Conservation (phyloP, 352 stramenopile species). For the Globisporangium cederbergense region DNA sequence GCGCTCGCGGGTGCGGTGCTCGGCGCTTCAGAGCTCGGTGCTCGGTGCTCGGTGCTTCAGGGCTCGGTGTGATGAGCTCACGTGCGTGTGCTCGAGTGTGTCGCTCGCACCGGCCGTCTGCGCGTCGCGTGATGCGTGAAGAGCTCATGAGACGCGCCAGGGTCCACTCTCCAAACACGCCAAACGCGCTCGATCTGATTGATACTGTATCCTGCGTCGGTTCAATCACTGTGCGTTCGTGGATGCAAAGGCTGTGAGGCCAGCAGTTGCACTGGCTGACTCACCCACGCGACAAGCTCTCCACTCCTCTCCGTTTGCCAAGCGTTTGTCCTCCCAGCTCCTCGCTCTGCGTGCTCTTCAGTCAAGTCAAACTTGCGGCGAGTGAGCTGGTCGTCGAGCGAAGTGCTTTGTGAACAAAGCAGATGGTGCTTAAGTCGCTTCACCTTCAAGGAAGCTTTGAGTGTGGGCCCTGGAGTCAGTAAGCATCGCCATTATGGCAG, state of each 20-base stretch:
- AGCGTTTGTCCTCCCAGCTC: neutral
- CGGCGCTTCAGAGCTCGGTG: too few relatives aligned
- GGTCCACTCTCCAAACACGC: neutral
- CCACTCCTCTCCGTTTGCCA: neutral
- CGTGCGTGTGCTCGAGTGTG: neutral
- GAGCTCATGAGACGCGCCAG: constrained; percentile 4
- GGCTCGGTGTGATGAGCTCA: neutral
- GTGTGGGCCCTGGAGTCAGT: neutral
- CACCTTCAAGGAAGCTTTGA: constrained; percentile 3
- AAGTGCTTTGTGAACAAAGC: neutral
- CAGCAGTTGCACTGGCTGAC: neutral
- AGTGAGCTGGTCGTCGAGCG: neutral
- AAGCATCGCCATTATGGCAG: neutral
- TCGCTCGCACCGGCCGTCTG: neutral
- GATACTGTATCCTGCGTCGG: neutral
- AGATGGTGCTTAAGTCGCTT: neutral
- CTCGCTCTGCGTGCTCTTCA: neutral
- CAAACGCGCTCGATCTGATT: neutral
- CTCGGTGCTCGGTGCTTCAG: neutral
- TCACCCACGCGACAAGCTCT: neutral
- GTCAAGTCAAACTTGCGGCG: neutral
- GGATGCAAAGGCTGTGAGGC: neutral
- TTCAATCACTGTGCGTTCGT: neutral
- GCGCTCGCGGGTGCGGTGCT: neutral
- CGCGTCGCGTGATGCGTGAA: neutral